A percentile compares a stretch with the other conserved stretches of the same genome.
Evolutionary conservation across 139 green algal genomes (phyloP).

Genomic region (Pseudopediastrum boryanum): DNA sequence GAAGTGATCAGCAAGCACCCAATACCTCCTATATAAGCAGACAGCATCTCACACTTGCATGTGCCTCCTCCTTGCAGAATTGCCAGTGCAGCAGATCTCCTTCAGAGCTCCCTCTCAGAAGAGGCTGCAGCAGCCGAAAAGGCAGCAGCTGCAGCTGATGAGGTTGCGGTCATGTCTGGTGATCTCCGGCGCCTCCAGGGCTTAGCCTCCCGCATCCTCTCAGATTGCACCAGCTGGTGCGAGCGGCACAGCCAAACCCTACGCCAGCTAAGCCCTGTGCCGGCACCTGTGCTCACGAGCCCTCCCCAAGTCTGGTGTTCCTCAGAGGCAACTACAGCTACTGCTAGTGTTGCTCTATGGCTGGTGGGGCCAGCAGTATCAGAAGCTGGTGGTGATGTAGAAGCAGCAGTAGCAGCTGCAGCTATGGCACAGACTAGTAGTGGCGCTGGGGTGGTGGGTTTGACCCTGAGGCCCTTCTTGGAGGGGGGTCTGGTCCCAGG

Average conservation of each 20-base stretch:
- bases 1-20: too few relatives aligned
- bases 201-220: not conserved
- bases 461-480: too few relatives aligned
- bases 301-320: not conserved
- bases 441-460: too few relatives aligned
- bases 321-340: not conserved
- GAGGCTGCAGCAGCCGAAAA: not conserved
- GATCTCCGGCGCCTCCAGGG: not conserved
- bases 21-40: too few relatives aligned
- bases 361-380: not conserved
- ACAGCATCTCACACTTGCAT: too few relatives aligned
- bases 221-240: not conserved
- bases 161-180: conserved; percentile 2
- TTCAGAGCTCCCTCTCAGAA: not conserved
- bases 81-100: too few relatives aligned
- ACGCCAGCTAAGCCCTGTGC: not conserved
- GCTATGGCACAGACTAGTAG: not conserved
- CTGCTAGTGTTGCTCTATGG: not conserved
- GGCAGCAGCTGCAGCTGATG: conserved; percentile 8
- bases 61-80: too few relatives aligned
- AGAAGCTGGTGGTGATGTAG: too few relatives aligned
- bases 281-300: not conserved
- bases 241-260: not conserved
- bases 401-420: not conserved
- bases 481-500: not conserved